Evolutionary conservation across 768 basidiomycete genomes (phyloP).

Genomic region (Lentinula guzmanii): DNA sequence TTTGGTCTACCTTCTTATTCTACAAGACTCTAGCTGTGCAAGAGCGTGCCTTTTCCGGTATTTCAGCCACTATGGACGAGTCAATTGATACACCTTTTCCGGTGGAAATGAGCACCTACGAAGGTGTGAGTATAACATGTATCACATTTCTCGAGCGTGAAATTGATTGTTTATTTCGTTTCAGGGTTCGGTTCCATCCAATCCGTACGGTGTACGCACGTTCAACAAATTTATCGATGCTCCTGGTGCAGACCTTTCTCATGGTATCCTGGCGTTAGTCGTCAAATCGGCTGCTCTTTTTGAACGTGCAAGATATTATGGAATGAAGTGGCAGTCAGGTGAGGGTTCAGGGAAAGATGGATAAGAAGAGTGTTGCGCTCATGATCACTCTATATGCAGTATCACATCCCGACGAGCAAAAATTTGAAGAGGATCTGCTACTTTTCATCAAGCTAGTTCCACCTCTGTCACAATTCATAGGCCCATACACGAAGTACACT

Average conservation of each 20-base stretch:
- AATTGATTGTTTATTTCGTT: not conserved
- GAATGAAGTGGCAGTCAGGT: constrained; percentile 14
- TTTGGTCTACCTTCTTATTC: constrained; percentile 28
- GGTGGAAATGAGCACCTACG: constrained; percentile 12
- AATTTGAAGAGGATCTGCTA: constrained; percentile 9
- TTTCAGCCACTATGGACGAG: constrained; percentile 19
- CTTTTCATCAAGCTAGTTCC: constrained; percentile 7
- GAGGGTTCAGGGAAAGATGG: not conserved
- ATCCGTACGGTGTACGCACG: constrained; percentile 5
- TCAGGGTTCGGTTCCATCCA: constrained; percentile 14
- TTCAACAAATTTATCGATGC: constrained; percentile 11
- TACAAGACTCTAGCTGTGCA: constrained; percentile 26
- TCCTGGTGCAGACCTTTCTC: constrained; percentile 5
- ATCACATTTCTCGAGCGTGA: not conserved
- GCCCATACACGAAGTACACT: not conserved
- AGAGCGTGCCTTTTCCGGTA: constrained; percentile 21
- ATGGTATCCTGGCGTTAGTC: constrained; percentile 4
- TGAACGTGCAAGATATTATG: constrained; percentile 17
- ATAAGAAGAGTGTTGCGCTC: not conserved
- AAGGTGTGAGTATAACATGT: constrained; percentile 8
- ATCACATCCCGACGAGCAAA: not conserved
- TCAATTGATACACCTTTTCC: constrained; percentile 37
- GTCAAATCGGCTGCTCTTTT: constrained; percentile 12
- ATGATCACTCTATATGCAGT: not conserved
- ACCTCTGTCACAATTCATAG: constrained; percentile 1